phyloP scores from a whole-genome alignment of 2,329 filamentous ascomycete species.

The Neonectria magnoliae region DNA sequence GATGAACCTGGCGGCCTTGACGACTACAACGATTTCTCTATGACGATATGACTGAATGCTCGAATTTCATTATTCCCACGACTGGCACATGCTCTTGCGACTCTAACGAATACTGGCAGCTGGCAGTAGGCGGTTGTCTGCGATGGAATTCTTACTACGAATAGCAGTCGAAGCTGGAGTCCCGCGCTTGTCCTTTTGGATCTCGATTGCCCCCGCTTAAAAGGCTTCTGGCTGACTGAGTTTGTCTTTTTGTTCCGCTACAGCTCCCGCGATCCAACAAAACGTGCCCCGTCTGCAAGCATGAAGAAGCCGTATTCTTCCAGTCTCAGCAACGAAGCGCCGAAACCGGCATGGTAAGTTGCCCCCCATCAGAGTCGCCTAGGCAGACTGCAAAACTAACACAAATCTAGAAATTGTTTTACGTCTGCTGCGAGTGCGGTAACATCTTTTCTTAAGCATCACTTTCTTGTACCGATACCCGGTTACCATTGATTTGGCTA shows the following conservation, averaged over 20 bases:
- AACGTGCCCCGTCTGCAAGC: conserved; percentile 84
- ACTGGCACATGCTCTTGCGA: conserved; percentile 42
- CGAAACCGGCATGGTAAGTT: conserved; percentile 95
- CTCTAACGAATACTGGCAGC: conserved; percentile 26
- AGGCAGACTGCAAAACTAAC: conserved; percentile 6
- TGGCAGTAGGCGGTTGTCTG: conserved; percentile 31
- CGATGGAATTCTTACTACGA: conserved; percentile 32
- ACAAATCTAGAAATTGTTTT: conserved; percentile 79
- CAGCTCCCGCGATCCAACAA: conserved; percentile 93
- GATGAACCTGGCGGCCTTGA: conserved; percentile 4
- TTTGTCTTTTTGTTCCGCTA: conserved; percentile 50
- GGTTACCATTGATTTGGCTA: conserved; percentile 18
- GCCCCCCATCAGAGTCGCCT: neutral
- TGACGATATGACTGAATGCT: conserved; percentile 28
- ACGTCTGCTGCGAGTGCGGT: conserved; percentile 93
- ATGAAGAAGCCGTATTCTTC: conserved; percentile 96
- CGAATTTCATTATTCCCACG: conserved; percentile 19
- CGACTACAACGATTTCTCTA: conserved; percentile 14
- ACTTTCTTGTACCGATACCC: conserved; percentile 40
- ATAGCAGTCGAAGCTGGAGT: conserved; percentile 39
- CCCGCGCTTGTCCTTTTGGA: conserved; percentile 41
- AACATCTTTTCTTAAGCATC: conserved; percentile 76
- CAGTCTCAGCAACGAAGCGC: conserved; percentile 97
- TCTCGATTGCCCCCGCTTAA: conserved; percentile 42
- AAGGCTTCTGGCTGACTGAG: conserved; percentile 55